Evolutionary conservation across 192 early-diverging fungal genomes (phyloP).

Genomic region (Chytriomyces confervae): DNA sequence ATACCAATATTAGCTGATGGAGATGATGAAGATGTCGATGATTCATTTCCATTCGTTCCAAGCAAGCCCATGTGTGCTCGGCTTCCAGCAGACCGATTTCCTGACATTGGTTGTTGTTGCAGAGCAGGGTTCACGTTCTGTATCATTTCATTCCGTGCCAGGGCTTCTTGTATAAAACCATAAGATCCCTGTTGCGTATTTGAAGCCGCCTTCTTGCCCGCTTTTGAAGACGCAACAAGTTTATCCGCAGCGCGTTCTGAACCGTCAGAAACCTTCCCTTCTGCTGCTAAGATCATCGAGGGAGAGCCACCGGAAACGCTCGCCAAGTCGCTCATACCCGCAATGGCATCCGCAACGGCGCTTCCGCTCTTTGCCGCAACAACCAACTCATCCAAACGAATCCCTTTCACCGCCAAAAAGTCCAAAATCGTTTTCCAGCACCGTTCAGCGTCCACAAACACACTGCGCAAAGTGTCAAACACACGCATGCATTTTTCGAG

Average conservation of each 20-base stretch:
- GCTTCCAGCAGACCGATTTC: background rate
- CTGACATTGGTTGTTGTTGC: background rate
- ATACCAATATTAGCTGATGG: background rate
- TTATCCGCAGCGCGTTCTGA: no score
- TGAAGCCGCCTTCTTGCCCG: no score
- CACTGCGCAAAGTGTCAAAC: conserved; percentile 31
- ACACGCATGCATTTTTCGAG: conserved; percentile 25
- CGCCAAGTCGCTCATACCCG: background rate
- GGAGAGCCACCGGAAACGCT: background rate
- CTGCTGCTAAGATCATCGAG: no score
- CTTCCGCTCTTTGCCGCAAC: conserved; percentile 15
- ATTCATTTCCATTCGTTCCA: background rate
- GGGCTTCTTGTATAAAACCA: background rate
- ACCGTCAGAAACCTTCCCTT: no score
- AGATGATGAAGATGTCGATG: background rate
- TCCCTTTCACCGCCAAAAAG: conserved; percentile 33
- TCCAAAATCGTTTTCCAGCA: conserved; percentile 36
- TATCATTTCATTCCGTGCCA: background rate
- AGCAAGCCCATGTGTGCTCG: background rate
- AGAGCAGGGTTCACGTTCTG: background rate
- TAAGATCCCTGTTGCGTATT: background rate
- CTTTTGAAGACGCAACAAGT: no score
- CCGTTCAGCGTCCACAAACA: conserved; percentile 16
- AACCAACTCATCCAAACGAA: conserved; percentile 26
- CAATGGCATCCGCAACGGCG: background rate